Evolutionary conservation across 2,329 filamentous ascomycete genomes (phyloP).

Genomic region (Penicillium janthinellum): DNA sequence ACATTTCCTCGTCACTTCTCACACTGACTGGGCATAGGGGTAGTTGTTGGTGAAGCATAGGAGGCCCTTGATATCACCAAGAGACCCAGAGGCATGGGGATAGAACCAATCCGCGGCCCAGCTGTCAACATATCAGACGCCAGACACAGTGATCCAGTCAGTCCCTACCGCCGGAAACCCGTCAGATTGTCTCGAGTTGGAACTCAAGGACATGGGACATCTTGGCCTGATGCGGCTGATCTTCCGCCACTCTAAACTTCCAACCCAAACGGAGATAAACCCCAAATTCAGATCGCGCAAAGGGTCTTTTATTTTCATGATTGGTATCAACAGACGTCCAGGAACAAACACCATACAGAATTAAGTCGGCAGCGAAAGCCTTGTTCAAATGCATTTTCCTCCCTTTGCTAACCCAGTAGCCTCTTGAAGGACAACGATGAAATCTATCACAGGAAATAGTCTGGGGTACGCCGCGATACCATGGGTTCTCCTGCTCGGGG

Average conservation of each 20-base stretch:
- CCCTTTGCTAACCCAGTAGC: slow-evolving; percentile 31
- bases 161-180: no score
- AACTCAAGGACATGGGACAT: neutral
- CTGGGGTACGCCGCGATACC: slow-evolving; percentile 95
- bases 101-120: no score
- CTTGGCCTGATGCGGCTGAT: neutral
- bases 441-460: slow-evolving; percentile 85
- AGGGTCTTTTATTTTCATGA: slow-evolving; percentile 44
- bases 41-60: neutral
- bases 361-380: slow-evolving; percentile 33
- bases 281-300: slow-evolving; percentile 21
- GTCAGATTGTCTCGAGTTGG: neutral
- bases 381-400: slow-evolving; percentile 31
- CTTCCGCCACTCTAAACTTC: no score
- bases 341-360: slow-evolving; percentile 38
- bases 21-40: neutral
- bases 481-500: slow-evolving; percentile 96
- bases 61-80: neutral
- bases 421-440: slow-evolving; percentile 33
- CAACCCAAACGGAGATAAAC: neutral
- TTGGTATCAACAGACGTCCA: slow-evolving; percentile 44
- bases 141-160: no score
- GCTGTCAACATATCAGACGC: no score
- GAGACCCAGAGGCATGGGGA: neutral
- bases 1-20: no score